Conservation (phyloP, 345 rosid genomes). For the Salix suchowensis region DNA sequence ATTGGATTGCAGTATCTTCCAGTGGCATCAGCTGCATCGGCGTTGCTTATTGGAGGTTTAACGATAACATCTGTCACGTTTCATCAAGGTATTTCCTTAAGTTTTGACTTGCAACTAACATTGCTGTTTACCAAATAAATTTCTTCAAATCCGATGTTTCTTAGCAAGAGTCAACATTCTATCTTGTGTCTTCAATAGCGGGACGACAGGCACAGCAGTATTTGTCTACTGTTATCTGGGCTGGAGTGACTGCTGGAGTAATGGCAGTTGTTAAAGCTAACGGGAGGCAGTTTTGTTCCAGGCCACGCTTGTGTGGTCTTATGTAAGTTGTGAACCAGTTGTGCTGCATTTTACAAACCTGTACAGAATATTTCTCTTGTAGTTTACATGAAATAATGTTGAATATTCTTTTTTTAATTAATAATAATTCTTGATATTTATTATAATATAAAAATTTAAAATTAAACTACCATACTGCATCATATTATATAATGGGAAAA, state of each 20-base stretch:
- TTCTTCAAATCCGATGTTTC: not conserved
- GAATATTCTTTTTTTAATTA: not conserved
- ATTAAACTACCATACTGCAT: too few relatives aligned
- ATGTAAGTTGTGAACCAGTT: conserved; percentile 25
- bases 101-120: not conserved
- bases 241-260: conserved; percentile 86
- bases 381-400: not conserved
- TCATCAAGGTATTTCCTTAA: conserved; percentile 60
- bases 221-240: conserved; percentile 63
- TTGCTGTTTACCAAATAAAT: not conserved
- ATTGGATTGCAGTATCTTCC: conserved; percentile 73
- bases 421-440: too few relatives aligned
- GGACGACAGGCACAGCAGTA: conserved; percentile 75
- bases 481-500: too few relatives aligned
- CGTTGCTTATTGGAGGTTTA: conserved; percentile 79
- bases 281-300: conserved; percentile 83
- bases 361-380: not conserved
- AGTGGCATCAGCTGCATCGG: conserved; percentile 94
- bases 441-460: too few relatives aligned
- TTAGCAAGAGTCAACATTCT: not conserved
- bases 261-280: conserved; percentile 76
- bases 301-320: conserved; percentile 90
- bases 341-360: not conserved
- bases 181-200: conserved; percentile 28
- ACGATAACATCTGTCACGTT: conserved; percentile 74